Percentiles rank a stretch among this genome's conserved stretches.
Evolutionary conservation across 2,329 filamentous ascomycete species (phyloP).

Genomic region (Talaromyces sp.): DNA sequence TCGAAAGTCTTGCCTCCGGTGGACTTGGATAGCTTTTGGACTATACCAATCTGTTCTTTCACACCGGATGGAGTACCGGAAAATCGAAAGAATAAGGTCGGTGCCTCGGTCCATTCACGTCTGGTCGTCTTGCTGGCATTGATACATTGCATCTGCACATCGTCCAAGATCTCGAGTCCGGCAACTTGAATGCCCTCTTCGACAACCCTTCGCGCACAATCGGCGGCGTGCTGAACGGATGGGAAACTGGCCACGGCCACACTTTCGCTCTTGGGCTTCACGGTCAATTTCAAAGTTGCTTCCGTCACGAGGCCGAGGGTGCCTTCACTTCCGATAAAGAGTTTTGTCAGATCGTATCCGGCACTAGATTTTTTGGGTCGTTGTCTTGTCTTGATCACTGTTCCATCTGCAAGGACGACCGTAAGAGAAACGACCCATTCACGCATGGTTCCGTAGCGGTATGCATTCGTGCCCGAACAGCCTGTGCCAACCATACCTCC

Average conservation of each 20-base stretch:
- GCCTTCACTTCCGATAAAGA: constrained; percentile 88
- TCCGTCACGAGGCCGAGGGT: constrained; percentile 90
- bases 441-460: constrained; percentile 90
- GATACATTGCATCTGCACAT: constrained; percentile 78
- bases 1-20: constrained; percentile 61
- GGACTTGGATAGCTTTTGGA: constrained; percentile 57
- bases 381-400: constrained; percentile 83
- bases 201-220: constrained; percentile 78
- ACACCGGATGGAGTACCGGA: constrained; percentile 62
- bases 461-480: constrained; percentile 75
- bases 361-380: constrained; percentile 85
- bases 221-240: constrained; percentile 65
- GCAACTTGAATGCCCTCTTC: constrained; percentile 78
- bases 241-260: constrained; percentile 73
- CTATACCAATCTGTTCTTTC: constrained; percentile 61
- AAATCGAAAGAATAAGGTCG: constrained; percentile 75
- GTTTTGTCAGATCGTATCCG: constrained; percentile 84
- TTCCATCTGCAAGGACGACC: constrained; percentile 85
- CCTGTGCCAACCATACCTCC: constrained; percentile 63
- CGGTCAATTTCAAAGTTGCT: constrained; percentile 81
- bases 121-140: constrained; percentile 50
- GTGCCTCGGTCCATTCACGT: constrained; percentile 62
- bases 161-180: constrained; percentile 89
- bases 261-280: constrained; percentile 72
- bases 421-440: constrained; percentile 88